Base-by-base conservation (phyloP, 768 basidiomycete genomes). In the Suillus spraguei region DNA sequence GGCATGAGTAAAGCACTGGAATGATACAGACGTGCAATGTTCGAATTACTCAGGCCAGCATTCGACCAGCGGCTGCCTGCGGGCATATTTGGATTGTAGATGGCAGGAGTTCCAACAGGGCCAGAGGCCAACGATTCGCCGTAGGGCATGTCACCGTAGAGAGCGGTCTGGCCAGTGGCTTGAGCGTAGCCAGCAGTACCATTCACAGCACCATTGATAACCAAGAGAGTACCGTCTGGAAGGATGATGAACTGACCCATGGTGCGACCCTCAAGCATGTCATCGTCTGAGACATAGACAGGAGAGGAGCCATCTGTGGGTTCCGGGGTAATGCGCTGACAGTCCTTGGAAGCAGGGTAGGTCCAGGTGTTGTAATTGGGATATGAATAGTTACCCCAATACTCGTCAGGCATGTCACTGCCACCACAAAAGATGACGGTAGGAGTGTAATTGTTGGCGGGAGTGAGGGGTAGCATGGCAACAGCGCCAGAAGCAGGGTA, bases 211-310 rank as follows among this genome's bases (percentile, higher is more conserved):
- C 95, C 95, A 72, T 96, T 96, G 68, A 94, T 76, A 60, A 95
- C 83, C 24, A 94, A 80, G n/a, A 95, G 62, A 39, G 85, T 90
- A 8, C 89, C 90, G 54, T 92, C 86, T 0, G 94, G 87, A 9
- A 97, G 87, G 44, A 84, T 83, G 75, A 96, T 88, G 73, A 97
- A 94, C 72, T 94, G 92, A 11, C 95, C 93, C 95, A 98, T 98
- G 33, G 91, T 92, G 22, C 94, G 85, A 0, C 87, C 85, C 64
- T 87, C 82, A 10, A 86, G 79, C 82, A 95, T 87, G 63, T 85
- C 74, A 66, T 96, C 94, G 63, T 94, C 94, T 68, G 90, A 82
- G 7, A 80, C 76, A 71, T 92, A 94, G 0, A 68, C 75, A 0
- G 87, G 81, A 0, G 80, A 42, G 1, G 88, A 85, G 4, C 89